Base-by-base conservation (phyloP, 148 eudicot species). In the Linanthus parryae region DNA sequence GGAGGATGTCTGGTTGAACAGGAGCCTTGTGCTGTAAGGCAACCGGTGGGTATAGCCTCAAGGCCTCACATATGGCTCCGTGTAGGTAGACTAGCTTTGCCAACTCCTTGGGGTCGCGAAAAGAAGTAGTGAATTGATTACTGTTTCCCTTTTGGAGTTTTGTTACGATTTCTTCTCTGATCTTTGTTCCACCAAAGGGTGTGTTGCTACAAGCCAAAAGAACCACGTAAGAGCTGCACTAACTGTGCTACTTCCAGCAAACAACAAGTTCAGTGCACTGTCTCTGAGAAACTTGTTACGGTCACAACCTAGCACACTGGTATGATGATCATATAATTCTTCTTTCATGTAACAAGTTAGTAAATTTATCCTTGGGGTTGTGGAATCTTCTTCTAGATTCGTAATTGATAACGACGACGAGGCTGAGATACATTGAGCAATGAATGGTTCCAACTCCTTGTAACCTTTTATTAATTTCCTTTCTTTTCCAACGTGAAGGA, bases 31-130 rank as follows among this genome's bases (percentile, higher is more conserved):
- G 43, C 17, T 39, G 43, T 13, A 13, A 39, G 4, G 43, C 17
- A 39, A 19, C 43, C 6, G 43, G 43, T 39, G 43, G 43, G n/a
- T 39, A 39, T 0, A 39, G 43, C 43, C 49, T 45, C 49, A 45
- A 45, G 27, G 25, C 49, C n/a, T 45, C 49, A 16, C 49, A 45
- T 21, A 45, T 21, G 10, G 49, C 49, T 45, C 49, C 49, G 5
- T 45, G 49, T n/a, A 45, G 13, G 31, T 47, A 47, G n/a, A 19
- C 18, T 2, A 24, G 31, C 7, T 47, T 47, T 13, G 25, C 28
- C n/a, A 24, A 34, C 51, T 25, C 51, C 28, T 47, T 9, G 2
- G 28, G 7, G 3, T n/a, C 28, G n/a, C 14, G 17, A 8, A 39
- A 13, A n/a, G n/a, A n/a, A n/a, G n/a, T n/a, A 24, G 31, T 47